Evolutionary conservation across 2,329 filamentous ascomycete genomes (phyloP), one percentile per base, ranked within the genome.

Genomic region (Xylaria sp.): DNA sequence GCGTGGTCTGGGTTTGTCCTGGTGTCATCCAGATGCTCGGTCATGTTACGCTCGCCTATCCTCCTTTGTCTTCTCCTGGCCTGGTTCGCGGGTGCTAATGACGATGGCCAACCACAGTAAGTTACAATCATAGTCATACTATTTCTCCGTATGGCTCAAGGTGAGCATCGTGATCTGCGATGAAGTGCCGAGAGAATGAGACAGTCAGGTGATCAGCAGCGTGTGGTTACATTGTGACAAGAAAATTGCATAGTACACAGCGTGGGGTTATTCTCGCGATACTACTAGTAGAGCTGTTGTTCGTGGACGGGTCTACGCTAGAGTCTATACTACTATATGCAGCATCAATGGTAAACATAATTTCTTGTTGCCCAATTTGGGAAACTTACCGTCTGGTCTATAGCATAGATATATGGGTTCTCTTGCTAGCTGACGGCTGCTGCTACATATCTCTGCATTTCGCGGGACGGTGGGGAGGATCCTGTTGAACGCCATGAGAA

Each of bases 151-250:
- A n/a, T 39, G 58, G 54, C 34, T 5, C n/a, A 56, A 69, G 63
- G 54, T 63, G 67, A 69, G 47, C 48, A 67, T 62, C 51, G 48
- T 61, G 61, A 64, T 60, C 34, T 39, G 45, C 48, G 3, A 53
- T 24, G 32, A 64, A 66, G 61, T 66, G 68, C 61, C 59, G 62
- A 68, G 62, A 45, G 58, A 50, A 60, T 36, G 30, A 66, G 62
- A 61, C 54, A 65, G 61, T 68, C 68, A 68, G 68, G 68, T 70
- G 62, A 70, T 63, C 54, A 32, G 56, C 39, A 34, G 48, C 30
- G 60, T 50, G 45, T 66, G 65, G 62, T 68, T 65, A 39, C 59
- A 68, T 65, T 55, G 32, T 61, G 64, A 67, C 55, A 51, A 64
- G 50, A 69, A 24, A 24, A 62, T 47, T 55, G 53, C 45, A 53